phyloP scores from a whole-genome alignment of 1,284 basidiomycete genomes.

The Schizopora paradoxa region DNA sequence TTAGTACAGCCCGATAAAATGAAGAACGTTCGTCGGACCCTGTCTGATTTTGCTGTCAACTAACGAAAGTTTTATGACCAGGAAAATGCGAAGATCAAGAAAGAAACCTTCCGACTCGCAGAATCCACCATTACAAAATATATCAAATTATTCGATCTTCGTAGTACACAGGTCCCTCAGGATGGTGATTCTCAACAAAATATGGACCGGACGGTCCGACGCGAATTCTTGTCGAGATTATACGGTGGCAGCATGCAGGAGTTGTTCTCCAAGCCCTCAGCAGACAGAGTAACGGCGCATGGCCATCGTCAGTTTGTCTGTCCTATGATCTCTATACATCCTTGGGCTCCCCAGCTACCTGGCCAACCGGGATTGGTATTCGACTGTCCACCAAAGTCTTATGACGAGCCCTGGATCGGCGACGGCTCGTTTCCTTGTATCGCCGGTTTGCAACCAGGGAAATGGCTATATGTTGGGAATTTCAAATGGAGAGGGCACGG shows the following conservation, averaged over 20 bases:
- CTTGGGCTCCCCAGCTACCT: slow-evolving; percentile 1
- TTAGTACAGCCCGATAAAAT: too few relatives aligned
- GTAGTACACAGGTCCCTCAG: too few relatives aligned
- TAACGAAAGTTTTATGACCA: too few relatives aligned
- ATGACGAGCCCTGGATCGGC: too few relatives aligned
- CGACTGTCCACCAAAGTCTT: background rate
- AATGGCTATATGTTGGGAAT: slow-evolving; percentile 1
- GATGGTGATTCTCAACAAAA: too few relatives aligned
- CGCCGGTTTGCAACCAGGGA: background rate
- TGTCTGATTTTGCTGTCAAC: too few relatives aligned
- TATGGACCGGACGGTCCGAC: background rate
- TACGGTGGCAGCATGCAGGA: background rate
- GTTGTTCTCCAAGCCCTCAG: background rate
- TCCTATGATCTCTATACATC: background rate
- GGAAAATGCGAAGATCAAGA: too few relatives aligned
- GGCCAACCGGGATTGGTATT: background rate
- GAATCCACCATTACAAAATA: too few relatives aligned
- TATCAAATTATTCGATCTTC: too few relatives aligned
- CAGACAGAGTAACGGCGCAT: background rate
- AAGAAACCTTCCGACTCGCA: too few relatives aligned
- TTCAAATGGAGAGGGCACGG: background rate
- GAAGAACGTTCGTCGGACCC: too few relatives aligned
- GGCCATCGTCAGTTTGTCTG: background rate
- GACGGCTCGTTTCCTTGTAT: background rate
- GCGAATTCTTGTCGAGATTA: background rate